Evolutionary conservation across 2,329 filamentous ascomycete genomes (phyloP).

Genomic region (Fusarium sp.): DNA sequence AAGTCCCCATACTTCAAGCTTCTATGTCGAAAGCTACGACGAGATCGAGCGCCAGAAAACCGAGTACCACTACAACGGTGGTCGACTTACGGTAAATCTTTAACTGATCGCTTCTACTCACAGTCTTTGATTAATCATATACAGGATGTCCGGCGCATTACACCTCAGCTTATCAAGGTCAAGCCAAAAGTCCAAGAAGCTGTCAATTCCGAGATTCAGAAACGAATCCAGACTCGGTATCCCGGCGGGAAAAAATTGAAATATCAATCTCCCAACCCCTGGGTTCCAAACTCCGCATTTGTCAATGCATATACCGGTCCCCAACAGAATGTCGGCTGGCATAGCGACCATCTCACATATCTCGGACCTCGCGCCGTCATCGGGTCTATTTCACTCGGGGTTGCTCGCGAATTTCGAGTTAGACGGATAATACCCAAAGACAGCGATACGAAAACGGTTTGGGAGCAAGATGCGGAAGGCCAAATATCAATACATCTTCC

Average conservation of each 20-base stretch:
- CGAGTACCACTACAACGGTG: conserved; percentile 89
- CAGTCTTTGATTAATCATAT: conserved; percentile 13
- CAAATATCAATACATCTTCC: conserved; percentile 94
- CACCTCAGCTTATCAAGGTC: conserved; percentile 76
- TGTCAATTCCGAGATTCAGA: conserved; percentile 81
- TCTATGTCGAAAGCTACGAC: conserved; percentile 81
- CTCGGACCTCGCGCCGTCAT: conserved; percentile 89
- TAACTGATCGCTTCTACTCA: not conserved
- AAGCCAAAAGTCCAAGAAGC: conserved; percentile 74
- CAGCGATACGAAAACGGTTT: conserved; percentile 49
- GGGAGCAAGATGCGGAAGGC: conserved; percentile 72
- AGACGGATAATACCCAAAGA: conserved; percentile 75
- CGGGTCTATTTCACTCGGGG: conserved; percentile 88
- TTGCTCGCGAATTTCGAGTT: conserved; percentile 92
- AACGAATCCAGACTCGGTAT: conserved; percentile 74
- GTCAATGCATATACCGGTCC: conserved; percentile 93
- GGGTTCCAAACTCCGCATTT: conserved; percentile 89
- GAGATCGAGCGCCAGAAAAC: conserved; percentile 76
- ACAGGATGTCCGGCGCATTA: conserved; percentile 78
- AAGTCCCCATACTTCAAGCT: conserved; percentile 83
- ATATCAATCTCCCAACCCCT: conserved; percentile 76
- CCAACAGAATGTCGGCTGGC: conserved; percentile 86
- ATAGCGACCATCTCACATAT: conserved; percentile 93
- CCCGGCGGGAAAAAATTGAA: conserved; percentile 76
- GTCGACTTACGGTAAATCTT: conserved; percentile 65